phyloP scores from a whole-genome alignment of 108 stramenopile genomes.

The Stephanodiscus minutulus region DNA sequence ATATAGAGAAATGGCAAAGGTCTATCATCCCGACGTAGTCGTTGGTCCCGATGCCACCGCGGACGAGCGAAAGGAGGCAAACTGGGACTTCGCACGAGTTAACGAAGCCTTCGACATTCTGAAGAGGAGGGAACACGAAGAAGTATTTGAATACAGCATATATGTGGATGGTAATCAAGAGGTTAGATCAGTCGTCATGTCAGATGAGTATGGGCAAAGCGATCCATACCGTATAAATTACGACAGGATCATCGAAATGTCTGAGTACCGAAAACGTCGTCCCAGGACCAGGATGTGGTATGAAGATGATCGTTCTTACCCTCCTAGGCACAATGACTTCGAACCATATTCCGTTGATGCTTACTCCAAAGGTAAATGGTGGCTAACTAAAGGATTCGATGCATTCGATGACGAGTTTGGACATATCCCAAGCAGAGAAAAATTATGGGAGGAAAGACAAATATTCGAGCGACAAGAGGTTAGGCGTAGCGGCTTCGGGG shows the following conservation, averaged over 20 bases:
- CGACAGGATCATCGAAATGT: slow-evolving; percentile 17
- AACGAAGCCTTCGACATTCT: slow-evolving; percentile 33
- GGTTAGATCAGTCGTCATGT: slow-evolving; percentile 3
- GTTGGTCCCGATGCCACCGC: slow-evolving; percentile 22
- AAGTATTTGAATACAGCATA: slow-evolving; percentile 16
- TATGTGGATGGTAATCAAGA: slow-evolving; percentile 17
- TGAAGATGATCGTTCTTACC: slow-evolving; percentile 23
- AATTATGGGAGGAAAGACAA: neutral
- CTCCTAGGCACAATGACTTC: slow-evolving; percentile 9
- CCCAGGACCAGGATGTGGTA: slow-evolving; percentile 28
- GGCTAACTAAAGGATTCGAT: slow-evolving; percentile 7
- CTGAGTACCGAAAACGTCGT: slow-evolving; percentile 22
- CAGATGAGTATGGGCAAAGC: slow-evolving; percentile 5
- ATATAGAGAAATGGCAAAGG: slow-evolving; percentile 23
- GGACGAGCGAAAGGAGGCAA: slow-evolving; percentile 32
- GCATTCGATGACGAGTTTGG: neutral
- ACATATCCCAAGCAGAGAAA: slow-evolving; percentile 9
- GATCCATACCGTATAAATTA: slow-evolving; percentile 25
- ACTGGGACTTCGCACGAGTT: slow-evolving; percentile 34
- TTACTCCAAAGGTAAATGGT: slow-evolving; percentile 16
- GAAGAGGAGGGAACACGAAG: slow-evolving; percentile 25
- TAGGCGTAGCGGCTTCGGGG: slow-evolving; percentile 1
- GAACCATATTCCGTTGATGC: slow-evolving; percentile 10
- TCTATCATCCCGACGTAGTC: slow-evolving; percentile 30
- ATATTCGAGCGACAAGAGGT: neutral